Evolutionary conservation across 1,139 yeast genomes (phyloP).

Genomic region (Saccharomyces hybrid): DNA sequence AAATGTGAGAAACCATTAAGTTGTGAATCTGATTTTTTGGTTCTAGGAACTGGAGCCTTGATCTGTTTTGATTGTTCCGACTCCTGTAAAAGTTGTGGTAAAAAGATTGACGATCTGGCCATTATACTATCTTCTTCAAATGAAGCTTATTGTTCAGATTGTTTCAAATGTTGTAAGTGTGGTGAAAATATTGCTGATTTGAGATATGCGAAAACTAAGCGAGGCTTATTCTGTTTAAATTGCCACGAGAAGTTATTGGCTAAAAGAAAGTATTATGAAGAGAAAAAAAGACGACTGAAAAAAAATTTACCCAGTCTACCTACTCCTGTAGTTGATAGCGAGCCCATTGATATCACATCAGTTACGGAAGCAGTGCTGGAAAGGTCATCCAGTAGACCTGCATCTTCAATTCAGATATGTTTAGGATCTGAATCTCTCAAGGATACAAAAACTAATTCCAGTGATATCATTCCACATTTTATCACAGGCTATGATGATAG

Average conservation of each 20-base stretch:
- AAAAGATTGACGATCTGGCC: constrained; percentile 92
- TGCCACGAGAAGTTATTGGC: constrained; percentile 78
- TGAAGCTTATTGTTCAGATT: constrained; percentile 86
- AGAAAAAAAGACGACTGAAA: constrained; percentile 31
- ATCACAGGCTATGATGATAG: not conserved
- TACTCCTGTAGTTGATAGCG: constrained; percentile 3
- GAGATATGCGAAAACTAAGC: constrained; percentile 87
- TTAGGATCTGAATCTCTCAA: not conserved
- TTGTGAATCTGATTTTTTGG: constrained; percentile 82
- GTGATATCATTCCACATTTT: constrained; percentile 2
- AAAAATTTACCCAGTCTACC: constrained; percentile 32
- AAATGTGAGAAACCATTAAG: constrained; percentile 73
- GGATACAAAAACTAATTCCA: constrained; percentile 1
- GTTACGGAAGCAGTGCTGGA: too few relatives aligned
- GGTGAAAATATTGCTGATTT: constrained; percentile 82
- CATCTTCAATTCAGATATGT: constrained; percentile 8
- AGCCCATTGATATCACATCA: too few relatives aligned
- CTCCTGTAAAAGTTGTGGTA: constrained; percentile 77
- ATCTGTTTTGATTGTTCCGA: constrained; percentile 90
- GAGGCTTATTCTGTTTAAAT: constrained; percentile 87
- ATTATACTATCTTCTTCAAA: constrained; percentile 73
- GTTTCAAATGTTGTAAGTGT: constrained; percentile 89
- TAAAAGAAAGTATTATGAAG: constrained; percentile 34
- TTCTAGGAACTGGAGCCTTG: constrained; percentile 84
- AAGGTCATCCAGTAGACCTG: too few relatives aligned